These are phyloP conservation scores for Termitomyces sp. DNA, from an alignment of 768 basidiomycete genomes.

Conservation along the genomic window DNA sequence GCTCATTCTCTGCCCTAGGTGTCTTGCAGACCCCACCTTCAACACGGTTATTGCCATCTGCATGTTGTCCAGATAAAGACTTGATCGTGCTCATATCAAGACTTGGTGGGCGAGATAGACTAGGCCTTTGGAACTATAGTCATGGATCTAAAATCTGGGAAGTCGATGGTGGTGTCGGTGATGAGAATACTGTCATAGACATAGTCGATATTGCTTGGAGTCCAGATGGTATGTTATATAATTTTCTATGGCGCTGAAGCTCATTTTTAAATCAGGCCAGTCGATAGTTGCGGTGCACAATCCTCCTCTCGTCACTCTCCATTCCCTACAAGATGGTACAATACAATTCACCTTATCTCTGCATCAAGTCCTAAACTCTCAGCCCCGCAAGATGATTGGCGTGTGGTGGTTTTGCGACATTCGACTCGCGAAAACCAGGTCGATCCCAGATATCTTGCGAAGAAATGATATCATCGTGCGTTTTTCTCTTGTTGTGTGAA, in stretches of 20 bases:
- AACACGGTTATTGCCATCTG: constrained; percentile 54
- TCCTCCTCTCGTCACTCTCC: constrained; percentile 64
- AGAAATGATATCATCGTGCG: constrained; percentile 63
- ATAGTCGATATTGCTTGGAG: constrained; percentile 74
- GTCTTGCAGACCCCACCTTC: constrained; percentile 53
- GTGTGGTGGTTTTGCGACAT: constrained; percentile 74
- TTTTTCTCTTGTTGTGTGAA: constrained; percentile 5
- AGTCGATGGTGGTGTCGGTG: constrained; percentile 52
- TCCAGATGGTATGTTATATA: constrained; percentile 59
- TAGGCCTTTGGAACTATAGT: constrained; percentile 76
- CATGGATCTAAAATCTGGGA: constrained; percentile 84
- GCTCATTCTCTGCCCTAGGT: constrained; percentile 56
- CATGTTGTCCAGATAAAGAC: constrained; percentile 88
- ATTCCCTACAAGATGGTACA: constrained; percentile 77
- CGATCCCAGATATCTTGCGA: constrained; percentile 76
- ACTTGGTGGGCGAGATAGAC: constrained; percentile 61
- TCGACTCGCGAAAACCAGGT: constrained; percentile 31
- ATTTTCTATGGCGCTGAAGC: constrained; percentile 6
- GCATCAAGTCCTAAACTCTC: constrained; percentile 17
- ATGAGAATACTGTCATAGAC: constrained; percentile 39
- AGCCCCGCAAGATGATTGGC: constrained; percentile 35
- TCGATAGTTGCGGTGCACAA: constrained; percentile 70
- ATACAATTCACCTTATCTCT: constrained; percentile 47
- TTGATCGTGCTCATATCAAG: constrained; percentile 65
- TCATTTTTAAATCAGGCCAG: constrained; percentile 43